phyloP scores from a whole-genome alignment of 192 early-diverging fungal genomes.

The Coemansia sp. region DNA sequence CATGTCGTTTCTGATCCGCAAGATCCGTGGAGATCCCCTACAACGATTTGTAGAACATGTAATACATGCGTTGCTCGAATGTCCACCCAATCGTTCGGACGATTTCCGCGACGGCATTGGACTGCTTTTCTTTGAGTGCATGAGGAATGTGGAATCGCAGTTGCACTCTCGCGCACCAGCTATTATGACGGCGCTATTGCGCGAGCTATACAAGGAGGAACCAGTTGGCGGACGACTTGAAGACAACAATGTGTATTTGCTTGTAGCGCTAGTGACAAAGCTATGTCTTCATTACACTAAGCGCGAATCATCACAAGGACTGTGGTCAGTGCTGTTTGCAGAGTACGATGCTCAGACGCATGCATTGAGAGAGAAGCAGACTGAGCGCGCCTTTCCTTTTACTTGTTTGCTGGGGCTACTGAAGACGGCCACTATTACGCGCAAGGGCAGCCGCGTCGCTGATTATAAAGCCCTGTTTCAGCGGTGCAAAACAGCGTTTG shows the following conservation, averaged over 20 bases:
- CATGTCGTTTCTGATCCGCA: constrained; percentile 86
- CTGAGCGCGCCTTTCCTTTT: constrained; percentile 19
- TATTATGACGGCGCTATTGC: constrained; percentile 44
- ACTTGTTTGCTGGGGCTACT: constrained; percentile 24
- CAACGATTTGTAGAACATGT: constrained; percentile 64
- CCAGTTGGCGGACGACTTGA: constrained; percentile 15
- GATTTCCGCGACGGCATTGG: constrained; percentile 73
- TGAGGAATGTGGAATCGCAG: constrained; percentile 64
- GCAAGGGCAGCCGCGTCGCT: constrained; percentile 46
- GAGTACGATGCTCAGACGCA: constrained; percentile 31
- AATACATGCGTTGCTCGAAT: constrained; percentile 48
- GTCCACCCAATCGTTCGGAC: constrained; percentile 26
- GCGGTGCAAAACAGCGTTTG: constrained; percentile 31
- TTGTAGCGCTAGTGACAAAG: constrained; percentile 32
- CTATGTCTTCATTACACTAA: constrained; percentile 32
- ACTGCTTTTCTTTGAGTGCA: constrained; percentile 78
- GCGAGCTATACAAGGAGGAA: constrained; percentile 32
- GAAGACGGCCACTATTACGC: constrained; percentile 25
- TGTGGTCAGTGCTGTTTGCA: constrained; percentile 34
- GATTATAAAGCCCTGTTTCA: constrained; percentile 37
- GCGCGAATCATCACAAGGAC: constrained; percentile 24
- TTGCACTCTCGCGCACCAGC: constrained; percentile 58
- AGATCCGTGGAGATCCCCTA: constrained; percentile 63
- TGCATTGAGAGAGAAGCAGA: not conserved
- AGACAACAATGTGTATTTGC: constrained; percentile 22